Evolutionary conservation across 2,329 filamentous ascomycete species (phyloP), one percentile per base, ranked within the genome.

Genomic region (Daldinia eschscholtzii): DNA sequence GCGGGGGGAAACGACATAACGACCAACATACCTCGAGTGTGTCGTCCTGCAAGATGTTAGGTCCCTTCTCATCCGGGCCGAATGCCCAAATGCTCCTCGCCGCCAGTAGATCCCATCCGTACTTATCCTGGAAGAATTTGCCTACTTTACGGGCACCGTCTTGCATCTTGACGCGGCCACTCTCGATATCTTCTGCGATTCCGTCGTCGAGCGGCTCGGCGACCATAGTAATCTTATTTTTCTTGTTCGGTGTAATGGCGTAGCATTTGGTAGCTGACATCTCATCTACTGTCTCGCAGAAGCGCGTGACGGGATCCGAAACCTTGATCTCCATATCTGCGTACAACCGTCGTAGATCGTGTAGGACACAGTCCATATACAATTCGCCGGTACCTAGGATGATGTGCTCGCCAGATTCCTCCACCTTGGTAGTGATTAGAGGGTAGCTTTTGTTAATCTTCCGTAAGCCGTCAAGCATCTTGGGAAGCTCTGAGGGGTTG

Each of bases 281-380:
- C 80, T 99, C 96, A 41, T 97, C 94, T 28, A 98, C 95, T 0
- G 96, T 99, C 82, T 99, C 96, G 81, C 94, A 98, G 85, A 99
- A 99, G 55, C 96, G 88, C 15, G 96, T 98, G 48, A 99, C 95
- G 0, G 96, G 96, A 78, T 99, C 96, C 0, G 96, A 99, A 56
- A 99, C 93, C 82, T 98, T 98, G 82, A 99, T 92, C 79, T 99
- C 96, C 96, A 99, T 99, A 76, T 98, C 95, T 13, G 96, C 94
- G 78, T 98, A 99, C n/a, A 98, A 82, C 44, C 91, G 89, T 61
- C 96, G 92, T 53, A 99, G 86, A 78, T 99, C 96, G 80, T 99
- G 96, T 52, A 99, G 86, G 3, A 99, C 95, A 76, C 96, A 99
- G 80, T 99, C 96, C 94, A 99, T 98, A 83, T 99, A 99, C n/a